Percentiles rank a stretch among this genome's conserved stretches.
These are phyloP conservation scores for Cladosporium cucumerinum DNA, from an alignment of 2,329 filamentous ascomycete genomes.

Conservation along the genomic window DNA sequence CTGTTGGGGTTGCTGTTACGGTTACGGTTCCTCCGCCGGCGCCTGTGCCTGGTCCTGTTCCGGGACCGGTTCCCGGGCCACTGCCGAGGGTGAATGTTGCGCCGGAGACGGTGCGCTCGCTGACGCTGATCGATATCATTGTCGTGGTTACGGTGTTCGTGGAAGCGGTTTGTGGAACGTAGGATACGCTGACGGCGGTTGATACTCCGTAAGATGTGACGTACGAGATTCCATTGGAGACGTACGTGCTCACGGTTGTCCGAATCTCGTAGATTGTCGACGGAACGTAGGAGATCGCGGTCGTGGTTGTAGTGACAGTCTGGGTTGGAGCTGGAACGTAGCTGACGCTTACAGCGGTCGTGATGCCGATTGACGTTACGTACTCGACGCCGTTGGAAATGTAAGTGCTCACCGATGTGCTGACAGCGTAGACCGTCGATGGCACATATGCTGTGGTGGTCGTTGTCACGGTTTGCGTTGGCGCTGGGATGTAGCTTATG, in stretches of 20 bases:
- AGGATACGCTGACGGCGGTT: constrained; percentile 21
- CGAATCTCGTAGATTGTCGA: constrained; percentile 12
- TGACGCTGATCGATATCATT: constrained; percentile 20
- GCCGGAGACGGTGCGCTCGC: constrained; percentile 14
- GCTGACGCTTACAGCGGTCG: constrained; percentile 26
- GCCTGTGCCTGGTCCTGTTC: constrained; percentile 2
- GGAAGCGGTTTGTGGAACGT: constrained; percentile 1
- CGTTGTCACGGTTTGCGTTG: constrained; percentile 27
- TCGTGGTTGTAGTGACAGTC: constrained; percentile 29
- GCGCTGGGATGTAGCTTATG: constrained; percentile 24
- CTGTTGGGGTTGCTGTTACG: constrained; percentile 18
- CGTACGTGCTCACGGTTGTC: constrained; percentile 12
- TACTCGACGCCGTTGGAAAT: constrained; percentile 28
- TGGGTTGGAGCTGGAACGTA: constrained; percentile 23
- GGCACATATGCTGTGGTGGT: constrained; percentile 24
- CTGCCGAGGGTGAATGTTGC: constrained; percentile 17
- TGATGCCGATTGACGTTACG: constrained; percentile 27
- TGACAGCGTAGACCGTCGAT: constrained; percentile 26
- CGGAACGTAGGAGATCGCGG: constrained; percentile 19
- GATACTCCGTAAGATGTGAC: constrained; percentile 28
- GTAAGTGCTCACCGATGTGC: constrained; percentile 26
- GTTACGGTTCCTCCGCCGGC: constrained; percentile 18
- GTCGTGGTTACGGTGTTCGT: constrained; percentile 21
- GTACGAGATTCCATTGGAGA: constrained; percentile 29
- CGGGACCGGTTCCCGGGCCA: constrained; percentile 7